Percentiles rank a stretch among this genome's conserved stretches.
Evolutionary conservation across 345 rosid genomes (phyloP).

Genomic region (Alliaria petiolata): DNA sequence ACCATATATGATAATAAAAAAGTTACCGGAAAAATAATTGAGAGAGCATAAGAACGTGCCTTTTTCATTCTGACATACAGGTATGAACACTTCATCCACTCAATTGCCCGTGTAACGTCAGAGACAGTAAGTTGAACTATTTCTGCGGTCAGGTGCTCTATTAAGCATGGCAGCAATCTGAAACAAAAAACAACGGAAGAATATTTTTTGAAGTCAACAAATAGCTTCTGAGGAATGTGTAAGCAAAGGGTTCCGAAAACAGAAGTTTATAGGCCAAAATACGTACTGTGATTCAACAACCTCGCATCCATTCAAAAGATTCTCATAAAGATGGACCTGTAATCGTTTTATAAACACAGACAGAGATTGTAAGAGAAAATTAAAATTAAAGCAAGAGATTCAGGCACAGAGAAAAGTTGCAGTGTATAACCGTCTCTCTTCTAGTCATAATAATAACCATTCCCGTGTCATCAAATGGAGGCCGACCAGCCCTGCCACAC

Average conservation of each 20-base stretch:
- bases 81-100: conserved; percentile 97
- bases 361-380: conserved; percentile 4
- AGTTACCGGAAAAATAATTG: not conserved
- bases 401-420: conserved; percentile 15
- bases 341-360: conserved; percentile 18
- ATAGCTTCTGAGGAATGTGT: not conserved
- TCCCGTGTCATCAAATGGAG: conserved; percentile 97
- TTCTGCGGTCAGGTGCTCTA: conserved; percentile 97
- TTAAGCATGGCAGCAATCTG: conserved; percentile 86
- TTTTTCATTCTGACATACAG: conserved; percentile 89
- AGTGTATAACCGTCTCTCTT: conserved; percentile 71
- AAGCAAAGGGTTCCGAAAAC: not conserved
- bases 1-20: not conserved
- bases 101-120: conserved; percentile 82
- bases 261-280: conserved; percentile 18
- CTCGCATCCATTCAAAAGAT: conserved; percentile 91
- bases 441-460: conserved; percentile 92
- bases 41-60: conserved; percentile 39
- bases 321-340: conserved; percentile 92
- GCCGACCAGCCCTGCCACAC: conserved; percentile 99
- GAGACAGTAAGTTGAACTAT: conserved; percentile 88
- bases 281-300: conserved; percentile 96
- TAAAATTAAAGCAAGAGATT: not conserved
- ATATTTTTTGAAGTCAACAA: not conserved
- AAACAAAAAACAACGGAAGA: conserved; percentile 22